Base-by-base conservation (phyloP, 441 rosid species). In the Croton laevigatus region DNA sequence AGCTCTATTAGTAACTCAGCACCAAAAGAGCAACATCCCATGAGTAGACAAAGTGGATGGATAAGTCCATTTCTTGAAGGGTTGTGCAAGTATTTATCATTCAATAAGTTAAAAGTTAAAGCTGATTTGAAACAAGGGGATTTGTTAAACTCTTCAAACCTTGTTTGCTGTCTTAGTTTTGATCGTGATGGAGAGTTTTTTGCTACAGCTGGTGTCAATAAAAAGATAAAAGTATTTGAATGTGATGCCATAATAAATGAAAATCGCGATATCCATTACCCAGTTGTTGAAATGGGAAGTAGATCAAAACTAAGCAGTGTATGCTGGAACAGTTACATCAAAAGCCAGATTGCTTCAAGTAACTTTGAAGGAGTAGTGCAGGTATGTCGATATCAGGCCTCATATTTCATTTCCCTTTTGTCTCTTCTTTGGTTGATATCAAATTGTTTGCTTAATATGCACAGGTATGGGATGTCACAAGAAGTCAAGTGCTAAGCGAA, bases 351-450 rank as follows among this genome's bases (percentile, higher is more conserved):
- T 75, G 98, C 97, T 61, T 93, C 97, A 12, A 93, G 99, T 71
- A 95, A 95, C 85, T 91, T 95, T 70, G 98, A 95, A 75, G 99
- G 99, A 23, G 89, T 90, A 40, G 97, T 95, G 75, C 98, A 95
- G 97, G 99, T 91, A 75, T 27, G 85, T 62, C 32, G 32, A 27
- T 27, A 27, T 27, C 63, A 52, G 52, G 11, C 60, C 34, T 68
- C 6, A 6, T 42, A 59, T 65, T 20, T 55, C 20, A 12, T 38
- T 53, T 19, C 38, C 55, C 55, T 71, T 75, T 71, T 19, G 19
- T 76, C 62, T 59, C 48, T 38, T 11, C 32, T 3, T 38, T 45
- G 45, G 38, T 38, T 55, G 40, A 37, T 73, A 17, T 51, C 58
- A 13, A 76, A 73, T 51, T 20, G 62, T 16, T 58, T 75, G 53